Conservation (phyloP, 306 rosid genomes). For the Lagenaria siceraria region DNA sequence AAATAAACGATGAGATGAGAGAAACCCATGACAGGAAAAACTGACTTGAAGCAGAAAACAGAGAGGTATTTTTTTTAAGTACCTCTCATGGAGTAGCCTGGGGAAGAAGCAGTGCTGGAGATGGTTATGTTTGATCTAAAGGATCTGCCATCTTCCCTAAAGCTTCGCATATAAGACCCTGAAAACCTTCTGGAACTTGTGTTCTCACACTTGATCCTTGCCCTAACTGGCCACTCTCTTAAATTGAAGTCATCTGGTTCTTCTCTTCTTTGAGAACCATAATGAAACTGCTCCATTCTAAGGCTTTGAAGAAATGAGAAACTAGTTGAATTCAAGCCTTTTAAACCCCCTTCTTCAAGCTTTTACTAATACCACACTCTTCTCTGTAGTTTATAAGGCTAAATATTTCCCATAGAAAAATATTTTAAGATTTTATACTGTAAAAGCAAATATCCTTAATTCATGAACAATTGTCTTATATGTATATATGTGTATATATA, state of each 20-base stretch:
- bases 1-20: neutral
- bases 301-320: neutral
- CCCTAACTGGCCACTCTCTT: slow-evolving; percentile 51
- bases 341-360: neutral
- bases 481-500: neutral
- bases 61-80: neutral
- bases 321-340: neutral
- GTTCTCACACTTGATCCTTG: slow-evolving; percentile 39
- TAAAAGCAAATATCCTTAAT: neutral
- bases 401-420: neutral
- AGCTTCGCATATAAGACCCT: slow-evolving; percentile 70
- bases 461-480: neutral
- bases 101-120: slow-evolving; percentile 94
- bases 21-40: neutral
- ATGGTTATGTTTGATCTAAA: slow-evolving; percentile 70
- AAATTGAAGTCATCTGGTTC: slow-evolving; percentile 48
- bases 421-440: neutral
- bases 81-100: slow-evolving; percentile 75
- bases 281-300: slow-evolving; percentile 32
- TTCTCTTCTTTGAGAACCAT: slow-evolving; percentile 34
- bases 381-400: neutral
- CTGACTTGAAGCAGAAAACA: neutral
- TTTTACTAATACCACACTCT: neutral
- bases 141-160: slow-evolving; percentile 66
- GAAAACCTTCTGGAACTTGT: slow-evolving; percentile 68